Evolutionary conservation across 164 flowering plant genomes (phyloP), one percentile per base, ranked within the genome.

Genomic region (Tetracentron sinense): DNA sequence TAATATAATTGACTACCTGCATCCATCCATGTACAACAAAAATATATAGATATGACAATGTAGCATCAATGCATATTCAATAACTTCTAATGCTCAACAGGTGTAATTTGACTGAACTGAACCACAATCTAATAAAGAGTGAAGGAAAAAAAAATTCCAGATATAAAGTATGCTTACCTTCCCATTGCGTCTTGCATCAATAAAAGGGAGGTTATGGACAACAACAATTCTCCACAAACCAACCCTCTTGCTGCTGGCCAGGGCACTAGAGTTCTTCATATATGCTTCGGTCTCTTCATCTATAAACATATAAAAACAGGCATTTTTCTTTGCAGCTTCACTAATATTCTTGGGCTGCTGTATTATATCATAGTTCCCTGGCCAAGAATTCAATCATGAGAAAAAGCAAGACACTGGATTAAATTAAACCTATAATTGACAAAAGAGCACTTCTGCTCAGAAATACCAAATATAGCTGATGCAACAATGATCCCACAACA

Each of bases 401-500:
- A 23, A 65, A 59, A 68, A 31, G 10, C 21, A 19, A 64, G 58
- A 19, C 62, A 58, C 4, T 33, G 35, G 23, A 52, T 50, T 56
- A n/a, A 42, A 25, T 42, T 8, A 4, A 60, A 57, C 33, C 31
- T 23, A 42, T 15, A 52, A 67, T 31, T 23, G 29, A 20, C 1
- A 54, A n/a, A 46, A 21, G 29, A 44, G 15, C 38, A 4, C 4
- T 47, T 48, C 62, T 38, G 87, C 26, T 21, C n/a, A 23, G 38
- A 48, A 49, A 15, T 87, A 93, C 97, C 98, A 81, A 94, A 94
- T 75, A 69, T 65, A 53, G 72, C 99, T 31, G 98, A 92, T 56
- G 96, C 97, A 77, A 95, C 98, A 71, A 95, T 93, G 29, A 95
- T 75, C 12, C 93, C 98, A 60, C 35, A 70, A 66, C 97, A 95